Conservation (phyloP, 257 asterid genomes). For the Galeopsis tetrahit region DNA sequence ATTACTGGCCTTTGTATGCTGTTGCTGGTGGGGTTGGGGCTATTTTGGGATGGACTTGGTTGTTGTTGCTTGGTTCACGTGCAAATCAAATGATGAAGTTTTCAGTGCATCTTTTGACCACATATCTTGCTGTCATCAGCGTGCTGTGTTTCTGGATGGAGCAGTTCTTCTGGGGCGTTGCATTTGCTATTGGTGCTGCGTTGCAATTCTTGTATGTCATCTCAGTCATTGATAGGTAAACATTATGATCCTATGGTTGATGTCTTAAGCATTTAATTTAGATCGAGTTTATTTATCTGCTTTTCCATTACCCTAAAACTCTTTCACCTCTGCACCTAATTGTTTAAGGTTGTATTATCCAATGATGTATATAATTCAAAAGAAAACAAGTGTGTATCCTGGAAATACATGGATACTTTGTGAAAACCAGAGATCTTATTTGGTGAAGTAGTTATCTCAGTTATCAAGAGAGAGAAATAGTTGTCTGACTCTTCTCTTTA, state of each 20-base stretch:
- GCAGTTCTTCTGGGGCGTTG: conserved; percentile 92
- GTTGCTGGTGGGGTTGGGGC: conserved; percentile 83
- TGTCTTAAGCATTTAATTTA: not conserved
- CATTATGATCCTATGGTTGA: conserved; percentile 8
- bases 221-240: conserved; percentile 92
- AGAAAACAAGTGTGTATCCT: not conserved
- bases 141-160: conserved; percentile 87
- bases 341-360: not conserved
- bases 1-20: conserved; percentile 88
- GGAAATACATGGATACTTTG: not conserved
- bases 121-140: conserved; percentile 94
- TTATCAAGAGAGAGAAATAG: not conserved
- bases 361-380: not conserved
- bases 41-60: conserved; percentile 84
- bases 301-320: conserved; percentile 4
- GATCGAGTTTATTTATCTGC: conserved; percentile 21
- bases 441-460: conserved; percentile 1
- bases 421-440: conserved; percentile 7
- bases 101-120: conserved; percentile 85
- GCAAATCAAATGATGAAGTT: conserved; percentile 86
- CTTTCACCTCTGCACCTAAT: conserved; percentile 6
- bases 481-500: conserved; percentile 24
- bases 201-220: conserved; percentile 91
- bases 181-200: conserved; percentile 84
- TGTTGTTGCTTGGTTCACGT: conserved; percentile 77